Conservation (phyloP, 1,284 basidiomycete species). For the Inonotus obliquus region DNA sequence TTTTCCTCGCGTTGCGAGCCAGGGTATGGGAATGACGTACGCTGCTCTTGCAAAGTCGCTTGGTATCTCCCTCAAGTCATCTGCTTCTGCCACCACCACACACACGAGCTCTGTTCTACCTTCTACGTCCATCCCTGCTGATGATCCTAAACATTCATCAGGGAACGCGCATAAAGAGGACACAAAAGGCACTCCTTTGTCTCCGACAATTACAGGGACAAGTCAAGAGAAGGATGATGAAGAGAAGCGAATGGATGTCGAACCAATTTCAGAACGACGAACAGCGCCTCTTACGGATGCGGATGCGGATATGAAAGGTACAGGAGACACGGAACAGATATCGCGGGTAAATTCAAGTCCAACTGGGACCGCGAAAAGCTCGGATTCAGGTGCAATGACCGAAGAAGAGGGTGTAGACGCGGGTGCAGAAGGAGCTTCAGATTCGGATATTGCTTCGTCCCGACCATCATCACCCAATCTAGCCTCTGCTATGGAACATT, state of each 20-base stretch:
- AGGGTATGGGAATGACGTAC: slow-evolving; percentile 12
- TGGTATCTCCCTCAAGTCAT: slow-evolving; percentile 13
- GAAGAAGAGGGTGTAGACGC: neutral
- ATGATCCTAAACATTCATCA: neutral
- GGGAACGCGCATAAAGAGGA: neutral
- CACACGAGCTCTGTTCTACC: neutral
- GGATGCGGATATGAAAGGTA: neutral
- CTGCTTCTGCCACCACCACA: slow-evolving; percentile 1
- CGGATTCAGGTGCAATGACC: neutral
- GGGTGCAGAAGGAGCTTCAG: neutral
- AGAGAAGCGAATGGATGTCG: neutral
- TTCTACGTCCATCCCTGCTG: neutral
- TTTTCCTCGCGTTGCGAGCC: neutral
- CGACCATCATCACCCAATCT: slow-evolving; percentile 11
- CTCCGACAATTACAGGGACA: neutral
- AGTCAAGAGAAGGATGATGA: neutral
- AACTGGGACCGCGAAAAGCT: neutral
- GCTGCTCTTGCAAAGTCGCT: slow-evolving; percentile 17
- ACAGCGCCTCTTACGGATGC: neutral
- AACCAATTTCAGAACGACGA: neutral
- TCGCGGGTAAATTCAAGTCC: neutral
- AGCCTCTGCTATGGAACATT: neutral
- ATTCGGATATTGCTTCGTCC: slow-evolving; percentile 17
- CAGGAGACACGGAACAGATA: neutral
- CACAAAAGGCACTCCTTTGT: neutral